Conservation (phyloP, 2,329 filamentous ascomycete species). For the Monosporascus sp. region DNA sequence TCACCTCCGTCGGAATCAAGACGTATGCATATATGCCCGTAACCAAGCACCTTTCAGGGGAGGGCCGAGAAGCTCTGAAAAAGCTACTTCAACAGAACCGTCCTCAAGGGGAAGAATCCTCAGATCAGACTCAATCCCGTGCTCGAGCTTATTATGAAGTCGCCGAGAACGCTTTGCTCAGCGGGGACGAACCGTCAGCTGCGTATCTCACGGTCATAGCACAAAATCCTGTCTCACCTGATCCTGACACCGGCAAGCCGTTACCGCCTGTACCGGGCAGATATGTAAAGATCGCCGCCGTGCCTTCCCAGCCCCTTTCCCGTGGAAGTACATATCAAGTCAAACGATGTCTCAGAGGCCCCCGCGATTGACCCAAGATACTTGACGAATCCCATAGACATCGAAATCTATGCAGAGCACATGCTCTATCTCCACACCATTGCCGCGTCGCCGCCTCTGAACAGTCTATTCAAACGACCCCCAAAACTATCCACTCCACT, state of each 20-base stretch:
- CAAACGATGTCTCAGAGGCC: neutral
- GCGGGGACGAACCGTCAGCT: constrained; percentile 4
- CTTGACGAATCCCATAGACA: constrained; percentile 12
- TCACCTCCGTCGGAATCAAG: constrained; percentile 8
- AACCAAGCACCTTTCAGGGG: neutral
- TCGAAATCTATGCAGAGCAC: constrained; percentile 12
- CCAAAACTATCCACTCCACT: neutral
- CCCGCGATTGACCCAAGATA: constrained; percentile 13
- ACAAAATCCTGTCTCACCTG: constrained; percentile 2
- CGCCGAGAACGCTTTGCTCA: constrained; percentile 8
- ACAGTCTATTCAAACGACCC: constrained; percentile 12
- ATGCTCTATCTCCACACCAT: constrained; percentile 9
- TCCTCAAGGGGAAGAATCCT: neutral
- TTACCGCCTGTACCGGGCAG: constrained; percentile 4
- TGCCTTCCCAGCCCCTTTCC: constrained; percentile 11
- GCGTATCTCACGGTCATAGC: constrained; percentile 7
- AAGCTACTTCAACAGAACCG: constrained; percentile 3
- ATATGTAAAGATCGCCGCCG: constrained; percentile 3
- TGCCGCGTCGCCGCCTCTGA: constrained; percentile 5
- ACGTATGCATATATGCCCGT: constrained; percentile 15
- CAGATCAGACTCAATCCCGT: neutral
- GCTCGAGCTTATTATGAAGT: constrained; percentile 5
- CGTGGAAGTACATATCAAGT: constrained; percentile 12
- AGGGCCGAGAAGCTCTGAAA: constrained; percentile 1
- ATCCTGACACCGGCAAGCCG: constrained; percentile 3